phyloP scores from a whole-genome alignment of 192 early-diverging fungal genomes.

The Lunasporangiospora selenospora region DNA sequence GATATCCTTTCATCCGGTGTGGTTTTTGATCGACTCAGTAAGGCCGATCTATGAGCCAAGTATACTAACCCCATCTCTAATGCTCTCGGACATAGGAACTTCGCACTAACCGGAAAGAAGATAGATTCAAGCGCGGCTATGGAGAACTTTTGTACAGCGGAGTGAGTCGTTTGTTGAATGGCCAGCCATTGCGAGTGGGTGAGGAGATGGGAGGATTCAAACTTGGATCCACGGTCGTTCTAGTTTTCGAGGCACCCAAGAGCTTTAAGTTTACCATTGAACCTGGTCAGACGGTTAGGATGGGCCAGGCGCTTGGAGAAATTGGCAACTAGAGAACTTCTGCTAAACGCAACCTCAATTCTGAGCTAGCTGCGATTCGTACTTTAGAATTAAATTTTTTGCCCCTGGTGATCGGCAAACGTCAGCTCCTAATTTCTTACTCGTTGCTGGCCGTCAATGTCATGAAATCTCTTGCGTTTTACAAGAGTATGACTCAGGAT shows the following conservation, averaged over 20 bases:
- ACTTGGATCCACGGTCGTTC: conserved; percentile 93
- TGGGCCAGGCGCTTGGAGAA: conserved; percentile 83
- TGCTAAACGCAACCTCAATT: neutral
- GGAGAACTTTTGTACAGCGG: conserved; percentile 77
- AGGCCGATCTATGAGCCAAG: too few species aligned
- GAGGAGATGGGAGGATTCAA: conserved; percentile 96
- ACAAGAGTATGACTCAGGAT: too few species aligned
- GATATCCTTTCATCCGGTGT: too few species aligned
- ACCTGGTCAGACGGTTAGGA: conserved; percentile 76
- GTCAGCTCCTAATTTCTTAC: neutral
- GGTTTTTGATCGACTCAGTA: too few species aligned
- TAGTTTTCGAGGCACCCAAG: conserved; percentile 95
- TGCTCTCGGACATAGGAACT: conserved; percentile 49
- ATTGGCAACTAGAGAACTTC: conserved; percentile 20
- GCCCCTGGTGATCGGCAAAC: too few species aligned
- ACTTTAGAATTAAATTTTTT: too few species aligned
- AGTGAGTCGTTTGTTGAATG: conserved; percentile 64
- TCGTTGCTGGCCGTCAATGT: too few species aligned
- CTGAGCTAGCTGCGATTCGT: neutral
- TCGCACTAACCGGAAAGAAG: conserved; percentile 69
- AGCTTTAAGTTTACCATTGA: conserved; percentile 79
- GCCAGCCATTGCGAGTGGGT: conserved; percentile 74
- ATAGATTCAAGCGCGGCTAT: conserved; percentile 71
- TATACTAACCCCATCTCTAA: neutral
- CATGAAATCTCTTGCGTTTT: too few species aligned